phyloP scores from a whole-genome alignment of 1,284 basidiomycete genomes.

The Cryptococcus deneoformans region DNA sequence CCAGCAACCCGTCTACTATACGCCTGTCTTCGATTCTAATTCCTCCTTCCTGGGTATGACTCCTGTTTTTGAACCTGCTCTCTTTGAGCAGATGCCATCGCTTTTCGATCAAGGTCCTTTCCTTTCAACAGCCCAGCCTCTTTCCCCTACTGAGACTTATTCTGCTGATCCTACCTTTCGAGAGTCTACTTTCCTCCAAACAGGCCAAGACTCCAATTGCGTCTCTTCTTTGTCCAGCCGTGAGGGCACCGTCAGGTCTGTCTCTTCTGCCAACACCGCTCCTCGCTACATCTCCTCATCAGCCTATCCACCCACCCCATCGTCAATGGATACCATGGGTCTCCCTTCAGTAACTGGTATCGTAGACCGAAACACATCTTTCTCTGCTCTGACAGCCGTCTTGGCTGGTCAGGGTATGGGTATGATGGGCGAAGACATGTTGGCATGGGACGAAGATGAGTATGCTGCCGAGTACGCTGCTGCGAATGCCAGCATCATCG shows the following conservation, averaged over 20 bases:
- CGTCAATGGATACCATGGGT: neutral
- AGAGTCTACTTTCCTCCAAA: neutral
- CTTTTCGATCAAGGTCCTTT: too few species aligned
- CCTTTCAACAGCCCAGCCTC: neutral
- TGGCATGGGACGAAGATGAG: neutral
- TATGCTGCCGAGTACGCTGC: neutral
- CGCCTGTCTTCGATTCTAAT: too few species aligned
- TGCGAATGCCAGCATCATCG: neutral
- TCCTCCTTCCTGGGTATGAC: too few species aligned
- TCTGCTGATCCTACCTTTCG: neutral
- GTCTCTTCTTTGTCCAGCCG: slow-evolving; percentile 2
- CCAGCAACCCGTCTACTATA: too few species aligned
- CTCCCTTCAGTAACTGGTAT: neutral
- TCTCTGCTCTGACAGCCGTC: slow-evolving; percentile 2
- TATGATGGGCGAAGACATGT: slow-evolving; percentile 7
- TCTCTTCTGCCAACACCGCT: slow-evolving; percentile 1
- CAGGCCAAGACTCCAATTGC: slow-evolving; percentile 4
- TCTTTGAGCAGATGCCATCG: too few species aligned
- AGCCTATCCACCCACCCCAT: slow-evolving; percentile 8
- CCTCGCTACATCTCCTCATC: slow-evolving; percentile 12
- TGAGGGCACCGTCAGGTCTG: neutral
- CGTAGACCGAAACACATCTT: slow-evolving; percentile 8
- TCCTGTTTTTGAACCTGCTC: too few species aligned
- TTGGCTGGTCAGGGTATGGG: slow-evolving; percentile 2
- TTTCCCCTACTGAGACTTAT: slow-evolving; percentile 3